Conservation (phyloP, 257 asterid genomes). For the Vinca minor region DNA sequence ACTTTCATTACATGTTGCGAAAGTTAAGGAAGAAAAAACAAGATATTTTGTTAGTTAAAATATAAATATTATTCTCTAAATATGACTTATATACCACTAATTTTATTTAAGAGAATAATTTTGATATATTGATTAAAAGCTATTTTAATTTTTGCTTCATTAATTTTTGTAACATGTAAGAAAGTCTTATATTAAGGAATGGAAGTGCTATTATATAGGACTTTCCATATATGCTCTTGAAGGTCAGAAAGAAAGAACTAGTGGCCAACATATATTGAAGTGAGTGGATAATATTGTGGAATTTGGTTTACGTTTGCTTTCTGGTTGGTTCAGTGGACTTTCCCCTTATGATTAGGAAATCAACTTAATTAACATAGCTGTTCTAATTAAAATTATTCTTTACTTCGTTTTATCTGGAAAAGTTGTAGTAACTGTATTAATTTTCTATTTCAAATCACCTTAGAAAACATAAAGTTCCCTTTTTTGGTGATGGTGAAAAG, state of each 20-base stretch:
- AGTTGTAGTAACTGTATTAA: not conserved
- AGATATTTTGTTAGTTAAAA: no score
- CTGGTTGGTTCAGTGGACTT: slow-evolving; percentile 4
- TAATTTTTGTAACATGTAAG: no score
- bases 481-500: not conserved
- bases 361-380: not conserved
- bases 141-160: no score
- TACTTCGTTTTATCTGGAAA: not conserved
- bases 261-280: slow-evolving; percentile 24
- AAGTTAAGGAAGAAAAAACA: no score
- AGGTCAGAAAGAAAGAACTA: slow-evolving; percentile 14
- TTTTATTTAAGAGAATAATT: no score
- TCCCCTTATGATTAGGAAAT: not conserved
- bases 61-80: no score
- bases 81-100: no score
- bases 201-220: no score
- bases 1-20: no score
- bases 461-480: not conserved
- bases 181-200: no score
- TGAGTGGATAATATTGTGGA: slow-evolving; percentile 21
- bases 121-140: no score
- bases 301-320: not conserved
- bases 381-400: no score
- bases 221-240: not conserved
- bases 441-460: not conserved